Percentiles rank a stretch among this genome's conserved stretches.
phyloP scores from a whole-genome alignment of 805 yeast species.

The Candida caryicola region DNA sequence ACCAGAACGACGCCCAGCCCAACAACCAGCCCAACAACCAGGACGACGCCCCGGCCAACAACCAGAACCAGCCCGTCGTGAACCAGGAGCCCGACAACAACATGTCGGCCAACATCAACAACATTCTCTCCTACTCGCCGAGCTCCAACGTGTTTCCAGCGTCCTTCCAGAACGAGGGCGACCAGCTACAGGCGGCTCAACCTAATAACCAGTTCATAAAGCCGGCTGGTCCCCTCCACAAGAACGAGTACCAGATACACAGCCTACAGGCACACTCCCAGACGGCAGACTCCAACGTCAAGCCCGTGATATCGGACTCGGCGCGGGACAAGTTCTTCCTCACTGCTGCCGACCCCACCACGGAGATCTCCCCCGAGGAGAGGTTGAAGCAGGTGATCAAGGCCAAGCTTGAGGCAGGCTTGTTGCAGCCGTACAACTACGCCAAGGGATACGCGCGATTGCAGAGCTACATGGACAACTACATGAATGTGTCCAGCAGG shows the following conservation, averaged over 20 bases:
- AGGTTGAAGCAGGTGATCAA: constrained; percentile 88
- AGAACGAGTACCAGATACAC: constrained; percentile 1
- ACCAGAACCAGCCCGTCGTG: background rate
- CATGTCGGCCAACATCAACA: constrained; percentile 11
- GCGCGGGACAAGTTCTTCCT: constrained; percentile 91
- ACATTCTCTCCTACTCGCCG: constrained; percentile 31
- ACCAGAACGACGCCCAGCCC: background rate
- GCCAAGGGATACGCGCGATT: constrained; percentile 90
- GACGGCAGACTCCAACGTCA: constrained; percentile 15
- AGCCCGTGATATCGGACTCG: constrained; percentile 58
- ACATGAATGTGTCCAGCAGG: constrained; percentile 80
- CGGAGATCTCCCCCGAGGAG: constrained; percentile 91
- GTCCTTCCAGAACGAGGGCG: constrained; percentile 5
- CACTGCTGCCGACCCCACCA: constrained; percentile 96
- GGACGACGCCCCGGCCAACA: too few species aligned
- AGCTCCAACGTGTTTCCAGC: constrained; percentile 20
- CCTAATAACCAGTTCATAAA: constrained; percentile 3
- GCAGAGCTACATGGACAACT: constrained; percentile 87
- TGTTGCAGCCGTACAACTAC: constrained; percentile 87
- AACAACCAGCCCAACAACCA: background rate
- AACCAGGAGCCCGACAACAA: background rate
- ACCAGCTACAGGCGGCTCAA: constrained; percentile 5
- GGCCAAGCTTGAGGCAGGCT: constrained; percentile 91
- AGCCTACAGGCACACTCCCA: constrained; percentile 7
- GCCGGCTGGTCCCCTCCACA: constrained; percentile 1